Evolutionary conservation across 352 stramenopile genomes (phyloP), one percentile per base, ranked within the genome.

Genomic region (Pythium phragmiticola): DNA sequence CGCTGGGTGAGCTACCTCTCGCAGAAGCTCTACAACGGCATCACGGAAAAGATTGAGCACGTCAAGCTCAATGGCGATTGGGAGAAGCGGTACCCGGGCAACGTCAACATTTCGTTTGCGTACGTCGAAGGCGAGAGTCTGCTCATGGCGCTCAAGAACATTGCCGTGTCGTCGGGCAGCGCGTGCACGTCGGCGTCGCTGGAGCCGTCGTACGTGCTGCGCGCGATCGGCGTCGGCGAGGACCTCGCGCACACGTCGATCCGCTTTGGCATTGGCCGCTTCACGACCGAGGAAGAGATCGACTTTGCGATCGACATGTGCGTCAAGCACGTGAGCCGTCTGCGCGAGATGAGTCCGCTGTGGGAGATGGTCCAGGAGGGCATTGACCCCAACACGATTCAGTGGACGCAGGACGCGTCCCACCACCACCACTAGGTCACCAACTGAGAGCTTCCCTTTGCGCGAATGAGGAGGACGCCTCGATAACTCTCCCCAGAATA

Each of bases 361-460:
- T 99, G 97, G 97, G 98, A 99, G 81, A 99, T 99, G 96, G 97
- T 99, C 45, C 97, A 99, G 81, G 97, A 99, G 82, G 98, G 98
- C 60, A 98, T 99, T 64, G 98, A 99, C 79, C 90, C 99, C n/a
- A 99, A 98, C 74, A 92, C 88, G 63, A 99, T 99, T 78, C 89
- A 99, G 82, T 99, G 98, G 98, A 97, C 85, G 41, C 96, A 99
- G 75, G 97, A 99, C 77, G 93, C 94, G 37, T 89, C 95, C 45
- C 68, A 77, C 54, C 79, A 77, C 54, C 79, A 84, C 55, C 60
- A 73, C 37, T 56, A 64, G 57, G 42, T 46, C 21, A 6, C 14
- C 26, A 30, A 30, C 26, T 5, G 26, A 30, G 9, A 9, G 37
- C 6, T 6, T 39, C 34, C 34, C 11, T 39, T 6, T 39, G 11